Base-by-base conservation (phyloP, 306 rosid species). In the Prinsepia uniflora region DNA sequence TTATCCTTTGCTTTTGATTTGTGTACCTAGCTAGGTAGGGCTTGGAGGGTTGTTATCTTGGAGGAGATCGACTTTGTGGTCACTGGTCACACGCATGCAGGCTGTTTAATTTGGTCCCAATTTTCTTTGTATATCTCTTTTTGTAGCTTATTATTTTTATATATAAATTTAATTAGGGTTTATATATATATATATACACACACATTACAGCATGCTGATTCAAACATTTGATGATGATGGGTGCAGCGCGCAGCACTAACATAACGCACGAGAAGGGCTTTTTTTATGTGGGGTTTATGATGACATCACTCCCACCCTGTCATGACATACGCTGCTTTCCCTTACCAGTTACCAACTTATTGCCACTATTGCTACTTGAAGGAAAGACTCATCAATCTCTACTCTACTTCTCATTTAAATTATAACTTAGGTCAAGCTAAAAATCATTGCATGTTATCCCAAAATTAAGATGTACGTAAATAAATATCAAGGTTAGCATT, bases 191-290 rank as follows among this genome's bases (percentile, higher is more conserved):
- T 30, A 39, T 61, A 41, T 68, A 49, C 52, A 53, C 45, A 76
- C 54, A 30, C 58, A 72, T 72, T 52, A 63, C 54, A 56, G 72
- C 71, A 76, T 70, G 81, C 80, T 72, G 82, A 81, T 89, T 89
- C 94, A 92, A 92, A 87, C 86, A 82, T 75, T 53, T 84, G 92
- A 89, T 84, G 95, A 92, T 92, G 98, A 92, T 89, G 85, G 86
- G 79, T 80, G 84, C 90, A 78, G 44, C 30, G 30, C 30, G 30
- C 86, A 81, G 81, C 90, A 84, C 76, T 62, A 67, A 53, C 80
- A 59, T 76, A 76, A 74, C 72, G 78, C 80, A 88, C 84, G 71
- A 77, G 87, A 70, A 68, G 65, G 63, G 62, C 71, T 75, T 71
- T 70, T n/a, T 10, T n/a, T 10, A 4, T 79, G 92, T 86, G 76